Base-by-base conservation (phyloP, 805 yeast species). In the Monosporozyma aerobia region DNA sequence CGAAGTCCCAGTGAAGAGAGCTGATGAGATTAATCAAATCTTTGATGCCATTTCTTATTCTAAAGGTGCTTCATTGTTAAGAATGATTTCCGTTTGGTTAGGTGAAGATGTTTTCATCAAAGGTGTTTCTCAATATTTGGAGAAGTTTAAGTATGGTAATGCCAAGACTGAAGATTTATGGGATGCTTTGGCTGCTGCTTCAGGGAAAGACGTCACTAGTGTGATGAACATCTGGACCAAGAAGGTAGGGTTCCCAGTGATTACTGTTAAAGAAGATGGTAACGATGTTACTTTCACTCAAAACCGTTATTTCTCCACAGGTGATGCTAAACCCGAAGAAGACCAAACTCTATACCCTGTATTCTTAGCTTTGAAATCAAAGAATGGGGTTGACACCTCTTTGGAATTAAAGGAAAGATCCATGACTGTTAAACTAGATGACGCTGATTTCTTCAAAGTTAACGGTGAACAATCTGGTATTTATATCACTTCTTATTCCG, bases 201-300 rank as follows among this genome's bases (percentile, higher is more conserved):
- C 85, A 51, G 90, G 90, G 27, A 75, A 84, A 61, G 85, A 86
- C 62, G 90, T 87, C 47, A 80, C 78, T 52, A 69, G 72, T 53
- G 85, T 83, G 43, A 87, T 87, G 94, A 81, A 81, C 62, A 78
- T 80, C 54, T 87, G 95, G 95, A 86, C 90, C 53, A 80, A 81
- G 61, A 79, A 83, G 63, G 79, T 85, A 54, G 95, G 95, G 7
- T 87, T 75, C 73, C 95, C 95, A 27, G 80, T 87, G 14, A 72
- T 87, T 49, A 71, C 78, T 35, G 90, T 86, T 40, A 74, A 77
- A 49, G 90, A 84, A 69, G 73, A 74, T 49, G 74, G 74, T 23
- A 70, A 75, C 49, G 72, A 75, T 49, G 69, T 85, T 51, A 75
- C 74, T 22, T 73, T 87, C 49, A 77, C 81, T 51, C 95, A 87